Base-by-base conservation (phyloP, 2,329 filamentous ascomycete genomes). In the Ilyonectria mors-panacis region DNA sequence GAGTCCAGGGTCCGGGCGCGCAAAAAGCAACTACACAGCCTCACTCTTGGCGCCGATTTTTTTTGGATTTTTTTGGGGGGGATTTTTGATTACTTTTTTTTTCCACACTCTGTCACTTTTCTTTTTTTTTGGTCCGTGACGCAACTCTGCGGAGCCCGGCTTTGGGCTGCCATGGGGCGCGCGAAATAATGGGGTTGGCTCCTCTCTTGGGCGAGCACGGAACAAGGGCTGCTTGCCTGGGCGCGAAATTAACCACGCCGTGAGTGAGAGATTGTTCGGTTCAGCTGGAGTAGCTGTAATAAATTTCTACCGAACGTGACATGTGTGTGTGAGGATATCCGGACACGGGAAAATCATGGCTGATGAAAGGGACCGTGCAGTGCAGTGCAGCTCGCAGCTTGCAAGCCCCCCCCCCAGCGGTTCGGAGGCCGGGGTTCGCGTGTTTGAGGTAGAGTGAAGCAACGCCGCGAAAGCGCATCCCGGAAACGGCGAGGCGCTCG, bases 331-430 rank as follows among this genome's bases (percentile, higher is more conserved):
- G 26, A 26, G 26, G 26, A n/a, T 8, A n/a, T n/a, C 39, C 15
- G 17, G 15, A 19, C 15, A n/a, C 39, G 15, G n/a, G 39, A 42
- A 42, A 17, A n/a, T 26, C 26, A 42, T 17, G 39, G 8, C 37
- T 55, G 33, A 42, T 55, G 51, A 55, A 55, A 19, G 23, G 51
- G 51, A 37, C 51, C 51, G 13, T 54, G 30, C 51, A 30, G 50
- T 54, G 50, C 50, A 54, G 50, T 21, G 30, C 50, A 54, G 50
- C 45, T 26, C 45, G 19, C 50, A 54, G 50, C 45, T 26, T 19
- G 19, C 26, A 12, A 35, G 30, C 50, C 50, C 4, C 26, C 26
- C 26, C 50, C 39, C 50, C 19, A 30, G 50, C 50, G 39, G 15
- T 42, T 42, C 39, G 39, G 39, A n/a, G 7, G 17, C 39, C 39